Evolutionary conservation across 2,329 filamentous ascomycete species (phyloP).

Genomic region (Orbilia blumenaviensis): DNA sequence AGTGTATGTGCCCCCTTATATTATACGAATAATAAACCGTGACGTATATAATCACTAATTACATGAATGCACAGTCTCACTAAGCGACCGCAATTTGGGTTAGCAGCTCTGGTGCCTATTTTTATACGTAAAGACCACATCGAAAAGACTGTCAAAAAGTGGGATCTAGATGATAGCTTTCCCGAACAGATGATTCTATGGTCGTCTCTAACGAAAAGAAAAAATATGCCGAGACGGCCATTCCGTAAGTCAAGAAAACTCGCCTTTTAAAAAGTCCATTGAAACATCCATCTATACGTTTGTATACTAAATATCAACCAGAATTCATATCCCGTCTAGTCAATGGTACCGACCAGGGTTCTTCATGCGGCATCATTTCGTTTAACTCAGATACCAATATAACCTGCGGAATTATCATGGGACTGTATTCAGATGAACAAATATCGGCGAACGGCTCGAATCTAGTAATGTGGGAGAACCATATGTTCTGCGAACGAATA

Average conservation of each 20-base stretch:
- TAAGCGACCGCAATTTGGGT: background rate
- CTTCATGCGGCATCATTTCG: constrained; percentile 5
- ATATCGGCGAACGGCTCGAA: background rate
- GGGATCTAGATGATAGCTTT: constrained; percentile 18
- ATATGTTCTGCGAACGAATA: constrained; percentile 26
- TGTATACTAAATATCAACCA: background rate
- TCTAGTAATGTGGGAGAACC: constrained; percentile 25
- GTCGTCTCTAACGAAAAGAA: constrained; percentile 10
- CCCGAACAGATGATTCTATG: constrained; percentile 22
- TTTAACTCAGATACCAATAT: constrained; percentile 24
- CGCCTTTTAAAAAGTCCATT: no score
- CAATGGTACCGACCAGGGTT: constrained; percentile 23
- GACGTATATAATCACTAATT: background rate
- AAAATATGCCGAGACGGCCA: constrained; percentile 13
- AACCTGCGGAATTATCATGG: constrained; percentile 21
- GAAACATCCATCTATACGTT: background rate
- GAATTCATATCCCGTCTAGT: constrained; percentile 20
- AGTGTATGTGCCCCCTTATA: background rate
- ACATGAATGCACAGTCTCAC: background rate
- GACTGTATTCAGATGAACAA: constrained; percentile 29
- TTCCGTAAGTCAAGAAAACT: constrained; percentile 14
- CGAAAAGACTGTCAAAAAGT: constrained; percentile 5
- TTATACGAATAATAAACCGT: background rate
- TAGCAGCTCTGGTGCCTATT: constrained; percentile 12
- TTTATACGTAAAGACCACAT: constrained; percentile 17